Percentiles rank a stretch among this genome's conserved stretches.
These are phyloP conservation scores for Daedaleopsis sinensis DNA, from an alignment of 768 basidiomycete species.

Conservation along the genomic window DNA sequence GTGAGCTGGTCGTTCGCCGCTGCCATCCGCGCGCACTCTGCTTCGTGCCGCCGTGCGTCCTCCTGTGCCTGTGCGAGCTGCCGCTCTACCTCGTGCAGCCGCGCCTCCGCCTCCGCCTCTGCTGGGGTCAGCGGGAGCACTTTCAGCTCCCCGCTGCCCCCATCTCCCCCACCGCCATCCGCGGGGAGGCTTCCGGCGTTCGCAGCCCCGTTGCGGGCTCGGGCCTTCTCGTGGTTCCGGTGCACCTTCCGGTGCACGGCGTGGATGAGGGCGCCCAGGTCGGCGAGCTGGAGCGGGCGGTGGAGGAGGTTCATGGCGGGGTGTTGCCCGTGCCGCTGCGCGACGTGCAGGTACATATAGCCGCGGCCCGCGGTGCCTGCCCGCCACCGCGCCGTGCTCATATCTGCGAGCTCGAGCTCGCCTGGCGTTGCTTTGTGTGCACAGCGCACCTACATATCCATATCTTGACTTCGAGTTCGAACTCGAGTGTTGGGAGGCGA, in stretches of 20 bases:
- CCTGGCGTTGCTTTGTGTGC: too few species aligned
- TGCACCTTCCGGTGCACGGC: not conserved
- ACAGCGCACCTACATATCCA: too few species aligned
- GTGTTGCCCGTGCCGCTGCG: not conserved
- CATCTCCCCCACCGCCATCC: too few species aligned
- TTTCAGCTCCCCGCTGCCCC: too few species aligned
- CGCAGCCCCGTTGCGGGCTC: not conserved
- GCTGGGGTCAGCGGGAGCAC: not conserved
- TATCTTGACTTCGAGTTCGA: too few species aligned
- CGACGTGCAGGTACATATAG: not conserved
- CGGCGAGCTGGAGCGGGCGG: not conserved
- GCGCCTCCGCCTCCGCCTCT: not conserved
- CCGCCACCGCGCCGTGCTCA: not conserved
- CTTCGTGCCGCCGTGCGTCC: not conserved
- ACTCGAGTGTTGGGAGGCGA: too few species aligned
- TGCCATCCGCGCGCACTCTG: not conserved
- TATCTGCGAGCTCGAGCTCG: not conserved
- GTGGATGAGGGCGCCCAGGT: not conserved
- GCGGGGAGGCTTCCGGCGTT: not conserved
- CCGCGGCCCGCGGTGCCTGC: not conserved
- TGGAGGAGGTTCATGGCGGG: not conserved
- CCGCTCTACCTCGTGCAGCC: not conserved
- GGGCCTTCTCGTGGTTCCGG: not conserved
- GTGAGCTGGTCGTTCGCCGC: not conserved
- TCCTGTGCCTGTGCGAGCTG: not conserved